Conservation (phyloP, 768 basidiomycete genomes). For the Phlebiopsis flavidoalba region DNA sequence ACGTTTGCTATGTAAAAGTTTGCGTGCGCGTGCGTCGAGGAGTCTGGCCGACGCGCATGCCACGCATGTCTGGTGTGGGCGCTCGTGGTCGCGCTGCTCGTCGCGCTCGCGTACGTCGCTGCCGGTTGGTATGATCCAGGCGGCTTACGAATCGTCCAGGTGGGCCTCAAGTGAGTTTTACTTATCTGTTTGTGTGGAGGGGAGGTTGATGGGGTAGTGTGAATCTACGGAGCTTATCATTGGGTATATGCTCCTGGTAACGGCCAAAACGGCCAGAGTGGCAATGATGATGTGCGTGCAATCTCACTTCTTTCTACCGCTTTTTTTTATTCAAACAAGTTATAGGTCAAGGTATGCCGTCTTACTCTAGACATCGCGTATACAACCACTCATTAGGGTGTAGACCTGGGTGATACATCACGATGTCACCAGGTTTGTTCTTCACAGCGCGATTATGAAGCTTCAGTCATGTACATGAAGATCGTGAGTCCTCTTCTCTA, state of each 20-base stretch:
- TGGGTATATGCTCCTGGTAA: conserved; percentile 57
- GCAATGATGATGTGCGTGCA: conserved; percentile 64
- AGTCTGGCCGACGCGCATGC: conserved; percentile 56
- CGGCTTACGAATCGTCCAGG: conserved; percentile 73
- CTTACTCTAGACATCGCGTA: neutral
- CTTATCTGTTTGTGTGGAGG: conserved; percentile 5
- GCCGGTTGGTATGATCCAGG: conserved; percentile 73
- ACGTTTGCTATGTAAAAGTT: conserved; percentile 63
- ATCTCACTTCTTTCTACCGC: neutral
- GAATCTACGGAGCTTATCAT: conserved; percentile 68
- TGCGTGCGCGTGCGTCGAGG: conserved; percentile 51
- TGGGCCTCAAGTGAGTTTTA: conserved; percentile 44
- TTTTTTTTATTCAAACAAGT: neutral
- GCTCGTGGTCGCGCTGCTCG: conserved; percentile 45
- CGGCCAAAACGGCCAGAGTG: conserved; percentile 58
- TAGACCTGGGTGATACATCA: conserved; percentile 62
- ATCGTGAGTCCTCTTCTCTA: conserved; percentile 23
- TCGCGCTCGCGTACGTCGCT: conserved; percentile 56
- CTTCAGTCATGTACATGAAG: conserved; percentile 73
- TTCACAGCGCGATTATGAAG: conserved; percentile 72
- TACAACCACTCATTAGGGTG: neutral
- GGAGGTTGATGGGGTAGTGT: conserved; percentile 34
- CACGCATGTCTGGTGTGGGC: conserved; percentile 71
- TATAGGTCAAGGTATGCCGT: conserved; percentile 13
- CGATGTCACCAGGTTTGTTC: conserved; percentile 52